A percentile compares a stretch with the other conserved stretches of the same genome.
Evolutionary conservation across 2,329 filamentous ascomycete genomes (phyloP).

Genomic region (Colletotrichum sp.): DNA sequence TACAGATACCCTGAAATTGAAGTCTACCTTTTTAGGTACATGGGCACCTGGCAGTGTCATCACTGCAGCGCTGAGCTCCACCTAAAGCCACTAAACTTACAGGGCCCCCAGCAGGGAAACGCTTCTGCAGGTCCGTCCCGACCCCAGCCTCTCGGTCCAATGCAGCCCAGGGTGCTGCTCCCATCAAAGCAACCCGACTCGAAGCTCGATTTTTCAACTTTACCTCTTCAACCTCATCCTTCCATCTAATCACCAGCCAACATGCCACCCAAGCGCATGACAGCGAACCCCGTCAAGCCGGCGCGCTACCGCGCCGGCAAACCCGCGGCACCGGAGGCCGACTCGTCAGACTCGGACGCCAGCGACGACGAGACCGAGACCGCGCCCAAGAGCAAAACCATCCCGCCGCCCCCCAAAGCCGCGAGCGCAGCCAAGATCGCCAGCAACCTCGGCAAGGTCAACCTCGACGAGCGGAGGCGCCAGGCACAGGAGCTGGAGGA

Average conservation of each 20-base stretch:
- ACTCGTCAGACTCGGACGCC: constrained; percentile 57
- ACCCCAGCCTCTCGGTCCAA: not conserved
- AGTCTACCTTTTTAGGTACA: not conserved
- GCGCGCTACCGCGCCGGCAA: constrained; percentile 89
- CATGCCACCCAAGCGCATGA: constrained; percentile 86
- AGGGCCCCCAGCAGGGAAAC: not conserved
- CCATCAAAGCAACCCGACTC: not conserved
- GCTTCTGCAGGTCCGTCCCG: constrained; percentile 2
- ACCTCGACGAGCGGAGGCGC: constrained; percentile 53
- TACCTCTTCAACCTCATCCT: not conserved
- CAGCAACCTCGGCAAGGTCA: constrained; percentile 57
- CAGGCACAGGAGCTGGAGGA: constrained; percentile 53
- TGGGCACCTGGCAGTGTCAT: not conserved
- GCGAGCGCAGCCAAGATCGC: constrained; percentile 62
- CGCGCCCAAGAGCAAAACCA: constrained; percentile 29
- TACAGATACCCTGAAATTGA: not conserved
- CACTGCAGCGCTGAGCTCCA: not conserved
- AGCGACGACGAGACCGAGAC: constrained; percentile 43
- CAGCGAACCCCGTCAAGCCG: constrained; percentile 83
- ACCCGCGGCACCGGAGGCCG: constrained; percentile 56
- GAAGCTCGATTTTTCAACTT: not conserved
- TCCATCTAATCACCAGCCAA: constrained; percentile 5
- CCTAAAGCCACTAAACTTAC: constrained; percentile 12
- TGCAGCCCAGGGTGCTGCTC: not conserved
- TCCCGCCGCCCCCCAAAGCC: constrained; percentile 62